A percentile compares a stretch with the other conserved stretches of the same genome.
Evolutionary conservation across 768 basidiomycete genomes (phyloP).

Genomic region (Tubosaeta sp.): DNA sequence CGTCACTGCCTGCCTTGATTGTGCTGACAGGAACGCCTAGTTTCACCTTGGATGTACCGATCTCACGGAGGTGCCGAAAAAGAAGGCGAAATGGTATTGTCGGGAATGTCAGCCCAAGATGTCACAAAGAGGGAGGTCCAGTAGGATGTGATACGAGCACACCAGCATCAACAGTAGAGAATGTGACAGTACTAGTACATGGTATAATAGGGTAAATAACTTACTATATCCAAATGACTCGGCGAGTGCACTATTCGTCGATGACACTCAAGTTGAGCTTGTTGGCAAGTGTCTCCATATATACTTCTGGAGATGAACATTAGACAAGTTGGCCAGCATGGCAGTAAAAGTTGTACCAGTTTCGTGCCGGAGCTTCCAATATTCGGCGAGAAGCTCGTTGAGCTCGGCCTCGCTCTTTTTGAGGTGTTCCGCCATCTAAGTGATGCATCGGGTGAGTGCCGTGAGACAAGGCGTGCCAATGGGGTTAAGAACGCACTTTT

Average conservation of each 20-base stretch:
- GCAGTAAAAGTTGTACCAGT: slow-evolving; percentile 46
- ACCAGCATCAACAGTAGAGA: not conserved
- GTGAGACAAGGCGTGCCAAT: not conserved
- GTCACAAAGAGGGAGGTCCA: slow-evolving; percentile 32
- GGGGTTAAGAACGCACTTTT: slow-evolving; percentile 40
- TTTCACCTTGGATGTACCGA: slow-evolving; percentile 72
- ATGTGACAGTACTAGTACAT: slow-evolving; percentile 7
- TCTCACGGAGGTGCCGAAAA: slow-evolving; percentile 53
- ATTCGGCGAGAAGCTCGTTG: slow-evolving; percentile 77
- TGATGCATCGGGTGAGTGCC: not conserved
- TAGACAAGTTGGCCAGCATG: not conserved
- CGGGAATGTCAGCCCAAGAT: slow-evolving; percentile 49
- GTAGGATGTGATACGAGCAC: slow-evolving; percentile 12
- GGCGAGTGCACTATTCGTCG: slow-evolving; percentile 14
- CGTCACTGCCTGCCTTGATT: not conserved
- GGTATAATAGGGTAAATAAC: slow-evolving; percentile 18
- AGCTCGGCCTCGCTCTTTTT: slow-evolving; percentile 72
- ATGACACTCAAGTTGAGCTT: slow-evolving; percentile 61
- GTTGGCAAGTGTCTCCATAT: slow-evolving; percentile 83
- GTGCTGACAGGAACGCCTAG: slow-evolving; percentile 33
- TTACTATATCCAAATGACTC: not conserved
- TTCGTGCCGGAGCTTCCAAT: slow-evolving; percentile 75
- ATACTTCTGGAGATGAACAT: slow-evolving; percentile 51
- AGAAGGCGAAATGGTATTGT: slow-evolving; percentile 65
- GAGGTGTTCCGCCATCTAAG: slow-evolving; percentile 72